Base-by-base conservation (phyloP, 441 rosid species). In the Theobroma grandiflorum region DNA sequence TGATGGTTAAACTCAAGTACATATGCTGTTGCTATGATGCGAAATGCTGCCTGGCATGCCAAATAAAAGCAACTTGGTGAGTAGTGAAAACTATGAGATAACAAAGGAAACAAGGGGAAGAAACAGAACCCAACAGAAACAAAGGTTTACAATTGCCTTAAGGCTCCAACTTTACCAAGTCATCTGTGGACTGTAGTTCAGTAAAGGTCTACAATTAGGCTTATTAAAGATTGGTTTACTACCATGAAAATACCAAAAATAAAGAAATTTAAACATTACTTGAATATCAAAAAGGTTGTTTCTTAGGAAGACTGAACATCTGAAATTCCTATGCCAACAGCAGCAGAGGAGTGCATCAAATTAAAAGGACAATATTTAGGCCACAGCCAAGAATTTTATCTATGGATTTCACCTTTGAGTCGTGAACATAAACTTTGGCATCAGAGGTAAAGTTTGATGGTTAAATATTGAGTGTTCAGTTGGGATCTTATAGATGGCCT, bases 1-100 rank as follows among this genome's bases (percentile, higher is more conserved):
- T 90, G 93, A 85, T 96, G 99, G 86, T 93, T 96, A 85, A 84
- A 91, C 89, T 96, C 97, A 14, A 93, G 89, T 40, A 91, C 88
- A 55, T 85, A 88, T 45, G 94, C 91, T 52, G 98, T 96, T 40
- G 98, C 98, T 75, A 96, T 91, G 82, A 96, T 88, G 78, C 97
- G 90, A 84, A 96, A 96, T 83, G 91, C 84, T 81, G 84, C 89
- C 98, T 96, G 87, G 45, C 71, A 78, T 81, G 81, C 22, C 75
- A 80, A 77, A 79, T 31, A 64, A 84, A 70, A 84, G 69, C 70
- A 64, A 61, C 47, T 84, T 37, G 73, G 76, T 77, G 38, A 57
- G 77, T 38, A 61, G 74, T 45, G 45, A 63, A 64, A 83, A 81
- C 22, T 49, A 70, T 76, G 76, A 58, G 10, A 50, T 50, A 68